phyloP scores from a whole-genome alignment of 441 rosid species.

The Viola pubescens region DNA sequence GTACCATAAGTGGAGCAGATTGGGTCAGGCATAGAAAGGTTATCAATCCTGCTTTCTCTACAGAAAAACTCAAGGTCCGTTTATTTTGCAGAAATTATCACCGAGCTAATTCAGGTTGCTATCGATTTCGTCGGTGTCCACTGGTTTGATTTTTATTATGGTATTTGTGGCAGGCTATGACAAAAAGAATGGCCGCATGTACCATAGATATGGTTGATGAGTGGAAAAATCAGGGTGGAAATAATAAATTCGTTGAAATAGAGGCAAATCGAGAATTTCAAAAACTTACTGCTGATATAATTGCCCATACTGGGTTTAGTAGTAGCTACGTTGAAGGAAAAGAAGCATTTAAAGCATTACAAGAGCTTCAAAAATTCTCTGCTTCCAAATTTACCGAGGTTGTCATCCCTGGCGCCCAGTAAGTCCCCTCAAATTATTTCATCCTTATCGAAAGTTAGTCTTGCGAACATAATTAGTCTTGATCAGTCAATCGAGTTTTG shows the following conservation, averaged over 20 bases:
- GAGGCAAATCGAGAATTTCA: conserved; percentile 19
- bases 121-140: too few species aligned
- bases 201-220: conserved; percentile 21
- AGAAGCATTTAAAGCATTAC: conserved; percentile 17
- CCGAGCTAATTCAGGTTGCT: too few species aligned
- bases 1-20: conserved; percentile 26
- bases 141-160: conserved; percentile 9
- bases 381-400: conserved; percentile 10
- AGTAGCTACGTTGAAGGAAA: conserved; percentile 29
- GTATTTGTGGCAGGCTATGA: conserved; percentile 27
- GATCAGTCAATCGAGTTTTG: background rate
- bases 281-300: conserved; percentile 31
- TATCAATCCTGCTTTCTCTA: conserved; percentile 41
- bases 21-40: conserved; percentile 41
- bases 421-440: background rate
- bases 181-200: conserved; percentile 25
- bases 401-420: conserved; percentile 45
- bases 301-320: conserved; percentile 39
- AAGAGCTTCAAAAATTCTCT: conserved; percentile 16
- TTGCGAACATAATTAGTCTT: background rate
- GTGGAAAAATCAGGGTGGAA: conserved; percentile 19
- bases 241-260: conserved; percentile 10
- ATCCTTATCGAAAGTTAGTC: background rate
- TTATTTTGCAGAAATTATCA: too few species aligned
- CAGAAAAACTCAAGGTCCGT: conserved; percentile 39